Conservation (phyloP, 2,329 filamentous ascomycete species). For the Zasmidium angulare region DNA sequence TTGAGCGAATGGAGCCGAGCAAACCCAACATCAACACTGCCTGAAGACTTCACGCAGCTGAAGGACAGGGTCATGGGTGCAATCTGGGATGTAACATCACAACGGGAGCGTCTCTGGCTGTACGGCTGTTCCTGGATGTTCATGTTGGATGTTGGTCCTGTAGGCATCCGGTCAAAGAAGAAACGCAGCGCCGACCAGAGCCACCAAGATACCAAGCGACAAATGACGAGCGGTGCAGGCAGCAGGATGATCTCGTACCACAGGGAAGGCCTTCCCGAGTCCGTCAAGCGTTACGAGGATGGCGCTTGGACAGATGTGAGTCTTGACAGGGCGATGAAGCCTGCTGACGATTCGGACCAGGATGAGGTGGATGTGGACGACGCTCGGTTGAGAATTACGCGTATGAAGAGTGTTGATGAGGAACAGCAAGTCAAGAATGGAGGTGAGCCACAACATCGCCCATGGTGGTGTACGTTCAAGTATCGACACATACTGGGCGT, state of each 20-base stretch:
- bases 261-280: conserved; percentile 34
- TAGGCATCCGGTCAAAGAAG: conserved; percentile 49
- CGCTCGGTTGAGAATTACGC: conserved; percentile 13
- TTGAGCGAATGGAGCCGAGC: conserved; percentile 83
- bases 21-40: conserved; percentile 75
- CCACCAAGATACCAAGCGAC: conserved; percentile 30
- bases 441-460: conserved; percentile 28
- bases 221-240: conserved; percentile 57
- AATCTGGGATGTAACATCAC: conserved; percentile 68
- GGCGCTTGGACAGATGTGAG: conserved; percentile 29
- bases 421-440: conserved; percentile 8
- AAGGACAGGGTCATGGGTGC: conserved; percentile 80
- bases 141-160: conserved; percentile 82
- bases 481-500: conserved; percentile 90
- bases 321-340: conserved; percentile 38
- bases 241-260: conserved; percentile 45
- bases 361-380: conserved; percentile 31
- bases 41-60: conserved; percentile 69
- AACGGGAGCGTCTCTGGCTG: conserved; percentile 72
- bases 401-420: conserved; percentile 14
- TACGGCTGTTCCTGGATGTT: conserved; percentile 84
- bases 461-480: conserved; percentile 82
- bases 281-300: conserved; percentile 27
- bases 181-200: conserved; percentile 31
- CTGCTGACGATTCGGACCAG: conserved; percentile 42